phyloP scores from a whole-genome alignment of 495 filamentous ascomycete species.

The Mytilinidion resinicola region DNA sequence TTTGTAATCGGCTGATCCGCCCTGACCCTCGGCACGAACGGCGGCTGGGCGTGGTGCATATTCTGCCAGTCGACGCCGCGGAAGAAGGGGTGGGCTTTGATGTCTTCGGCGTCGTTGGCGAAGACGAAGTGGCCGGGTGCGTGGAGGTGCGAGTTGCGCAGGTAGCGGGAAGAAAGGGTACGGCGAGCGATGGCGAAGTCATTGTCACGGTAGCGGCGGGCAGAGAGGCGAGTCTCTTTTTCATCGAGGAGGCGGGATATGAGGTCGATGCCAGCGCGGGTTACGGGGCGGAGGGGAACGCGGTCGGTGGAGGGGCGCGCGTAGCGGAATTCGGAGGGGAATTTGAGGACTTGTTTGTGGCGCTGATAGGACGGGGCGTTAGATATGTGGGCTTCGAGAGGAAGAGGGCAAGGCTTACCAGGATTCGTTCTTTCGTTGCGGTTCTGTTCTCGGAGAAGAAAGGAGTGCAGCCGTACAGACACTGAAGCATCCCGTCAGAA shows the following conservation, averaged over 20 bases:
- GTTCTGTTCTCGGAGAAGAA: conserved; percentile 77
- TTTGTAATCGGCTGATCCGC: conserved; percentile 68
- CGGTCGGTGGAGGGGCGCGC: conserved; percentile 38
- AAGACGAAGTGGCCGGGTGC: conserved; percentile 58
- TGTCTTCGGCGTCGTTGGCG: conserved; percentile 44
- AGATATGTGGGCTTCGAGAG: not conserved
- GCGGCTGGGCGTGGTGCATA: conserved; percentile 58
- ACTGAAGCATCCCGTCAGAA: conserved; percentile 40
- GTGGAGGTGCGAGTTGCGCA: conserved; percentile 32
- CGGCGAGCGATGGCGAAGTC: conserved; percentile 41
- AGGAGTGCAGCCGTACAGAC: conserved; percentile 83
- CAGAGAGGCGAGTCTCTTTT: conserved; percentile 67
- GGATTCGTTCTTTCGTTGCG: conserved; percentile 72
- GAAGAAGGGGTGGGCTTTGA: conserved; percentile 43
- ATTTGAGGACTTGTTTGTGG: conserved; percentile 47
- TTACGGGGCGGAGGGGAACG: conserved; percentile 49
- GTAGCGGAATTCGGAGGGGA: conserved; percentile 46
- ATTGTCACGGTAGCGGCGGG: conserved; percentile 60
- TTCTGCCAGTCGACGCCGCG: conserved; percentile 35
- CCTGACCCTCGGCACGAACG: conserved; percentile 66
- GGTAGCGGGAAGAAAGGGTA: conserved; percentile 5
- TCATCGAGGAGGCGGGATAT: conserved; percentile 71
- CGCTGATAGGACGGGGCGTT: conserved; percentile 41
- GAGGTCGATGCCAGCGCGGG: conserved; percentile 60
- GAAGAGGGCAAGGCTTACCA: conserved; percentile 46